Conservation (phyloP, 192 early-diverging fungal species). For the Blastocladiella britannica region DNA sequence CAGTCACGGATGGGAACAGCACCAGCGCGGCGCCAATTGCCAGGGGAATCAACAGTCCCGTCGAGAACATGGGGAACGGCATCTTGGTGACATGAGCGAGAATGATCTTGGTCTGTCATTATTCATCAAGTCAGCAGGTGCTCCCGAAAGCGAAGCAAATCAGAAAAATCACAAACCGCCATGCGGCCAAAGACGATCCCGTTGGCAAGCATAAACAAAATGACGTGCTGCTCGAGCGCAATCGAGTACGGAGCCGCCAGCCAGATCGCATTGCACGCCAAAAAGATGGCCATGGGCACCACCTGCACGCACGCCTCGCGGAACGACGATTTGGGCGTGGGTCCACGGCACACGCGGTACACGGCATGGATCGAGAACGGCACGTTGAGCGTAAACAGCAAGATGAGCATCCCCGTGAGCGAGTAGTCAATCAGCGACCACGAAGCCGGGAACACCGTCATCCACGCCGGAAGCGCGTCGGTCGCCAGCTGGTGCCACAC, state of each 20-base stretch:
- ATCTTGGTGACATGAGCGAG: slow-evolving; percentile 69
- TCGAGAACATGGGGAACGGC: slow-evolving; percentile 54
- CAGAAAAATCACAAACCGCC: slow-evolving; percentile 14
- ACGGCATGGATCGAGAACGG: slow-evolving; percentile 20
- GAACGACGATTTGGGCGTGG: slow-evolving; percentile 30
- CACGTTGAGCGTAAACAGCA: slow-evolving; percentile 9
- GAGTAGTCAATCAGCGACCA: slow-evolving; percentile 17
- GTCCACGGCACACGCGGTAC: slow-evolving; percentile 21
- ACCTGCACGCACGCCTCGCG: slow-evolving; percentile 35
- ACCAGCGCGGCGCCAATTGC: slow-evolving; percentile 45
- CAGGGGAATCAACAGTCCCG: slow-evolving; percentile 52
- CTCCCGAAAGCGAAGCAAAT: background rate
- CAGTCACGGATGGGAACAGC: slow-evolving; percentile 31
- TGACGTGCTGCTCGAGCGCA: slow-evolving; percentile 41
- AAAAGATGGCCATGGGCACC: slow-evolving; percentile 40
- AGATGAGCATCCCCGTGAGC: slow-evolving; percentile 12
- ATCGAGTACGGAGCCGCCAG: slow-evolving; percentile 45
- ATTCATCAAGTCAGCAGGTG: no score
- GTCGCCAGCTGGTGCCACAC: background rate
- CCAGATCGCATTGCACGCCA: slow-evolving; percentile 43
- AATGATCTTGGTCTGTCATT: slow-evolving; percentile 56
- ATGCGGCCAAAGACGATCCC: slow-evolving; percentile 73
- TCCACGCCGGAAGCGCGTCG: slow-evolving; percentile 9
- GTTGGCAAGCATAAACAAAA: slow-evolving; percentile 47
- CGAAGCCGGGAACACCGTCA: slow-evolving; percentile 16